Conservation (phyloP, 768 basidiomycete species). For the Termitomyces sp. region DNA sequence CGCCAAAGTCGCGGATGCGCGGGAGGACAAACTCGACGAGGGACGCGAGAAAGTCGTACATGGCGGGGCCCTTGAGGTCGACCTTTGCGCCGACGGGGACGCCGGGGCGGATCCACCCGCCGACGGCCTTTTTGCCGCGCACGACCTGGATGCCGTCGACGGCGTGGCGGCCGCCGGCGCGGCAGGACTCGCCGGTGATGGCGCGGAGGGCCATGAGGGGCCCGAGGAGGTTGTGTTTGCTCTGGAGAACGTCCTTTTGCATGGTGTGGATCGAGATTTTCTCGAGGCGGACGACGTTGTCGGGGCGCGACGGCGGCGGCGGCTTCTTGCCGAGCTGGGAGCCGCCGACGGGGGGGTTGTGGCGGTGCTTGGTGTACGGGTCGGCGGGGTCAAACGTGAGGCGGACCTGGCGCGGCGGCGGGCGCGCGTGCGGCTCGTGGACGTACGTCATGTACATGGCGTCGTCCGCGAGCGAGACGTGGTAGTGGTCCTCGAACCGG, state of each 20-base stretch:
- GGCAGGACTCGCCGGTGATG: slow-evolving; percentile 76
- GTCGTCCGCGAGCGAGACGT: slow-evolving; percentile 76
- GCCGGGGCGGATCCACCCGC: slow-evolving; percentile 81
- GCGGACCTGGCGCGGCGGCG: slow-evolving; percentile 51
- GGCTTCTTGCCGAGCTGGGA: slow-evolving; percentile 60
- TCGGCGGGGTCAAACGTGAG: slow-evolving; percentile 70
- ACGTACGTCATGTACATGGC: slow-evolving; percentile 93
- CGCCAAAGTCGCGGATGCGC: slow-evolving; percentile 84
- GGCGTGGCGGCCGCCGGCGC: slow-evolving; percentile 66
- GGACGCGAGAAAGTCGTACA: slow-evolving; percentile 91
- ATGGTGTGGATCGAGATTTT: slow-evolving; percentile 83
- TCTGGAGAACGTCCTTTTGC: slow-evolving; percentile 72
- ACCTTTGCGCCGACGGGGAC: slow-evolving; percentile 87
- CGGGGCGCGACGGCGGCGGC: slow-evolving; percentile 58
- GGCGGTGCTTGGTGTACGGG: slow-evolving; percentile 78
- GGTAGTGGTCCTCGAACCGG: slow-evolving; percentile 81
- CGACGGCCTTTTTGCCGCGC: slow-evolving; percentile 60
- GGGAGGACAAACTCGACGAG: slow-evolving; percentile 96
- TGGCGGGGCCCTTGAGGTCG: slow-evolving; percentile 81
- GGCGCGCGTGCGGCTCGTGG: slow-evolving; percentile 57
- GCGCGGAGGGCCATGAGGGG: slow-evolving; percentile 85
- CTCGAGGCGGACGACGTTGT: slow-evolving; percentile 74
- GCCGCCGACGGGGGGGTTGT: slow-evolving; percentile 73
- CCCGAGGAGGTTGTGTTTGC: slow-evolving; percentile 70
- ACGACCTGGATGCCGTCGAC: slow-evolving; percentile 78